These are phyloP conservation scores for Chiua virens DNA, from an alignment of 768 basidiomycete species.

Conservation along the genomic window DNA sequence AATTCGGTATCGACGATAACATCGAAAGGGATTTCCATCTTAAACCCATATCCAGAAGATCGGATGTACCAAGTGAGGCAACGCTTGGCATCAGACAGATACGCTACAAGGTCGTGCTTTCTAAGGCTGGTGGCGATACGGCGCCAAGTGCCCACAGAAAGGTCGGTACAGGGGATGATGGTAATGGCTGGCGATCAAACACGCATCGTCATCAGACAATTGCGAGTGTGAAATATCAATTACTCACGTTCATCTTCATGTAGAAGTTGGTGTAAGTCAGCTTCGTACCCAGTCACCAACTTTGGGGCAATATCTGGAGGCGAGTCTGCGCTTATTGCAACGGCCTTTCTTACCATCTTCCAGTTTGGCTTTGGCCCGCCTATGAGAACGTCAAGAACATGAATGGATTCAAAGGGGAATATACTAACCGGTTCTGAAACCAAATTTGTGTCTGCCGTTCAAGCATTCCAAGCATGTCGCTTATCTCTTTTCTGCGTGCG, in stretches of 20 bases:
- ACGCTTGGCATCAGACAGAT: constrained; percentile 65
- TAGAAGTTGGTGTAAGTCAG: constrained; percentile 61
- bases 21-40: constrained; percentile 80
- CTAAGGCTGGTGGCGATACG: constrained; percentile 57
- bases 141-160: constrained; percentile 78
- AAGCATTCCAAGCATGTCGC: constrained; percentile 73
- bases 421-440: constrained; percentile 74
- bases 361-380: constrained; percentile 81
- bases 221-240: not conserved
- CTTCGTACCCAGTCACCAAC: constrained; percentile 51
- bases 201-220: not conserved
- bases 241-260: constrained; percentile 76
- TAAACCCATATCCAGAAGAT: constrained; percentile 71
- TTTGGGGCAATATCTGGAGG: constrained; percentile 53
- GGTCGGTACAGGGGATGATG: constrained; percentile 72
- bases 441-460: constrained; percentile 89
- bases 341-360: constrained; percentile 56
- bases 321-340: constrained; percentile 34
- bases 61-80: constrained; percentile 80
- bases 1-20: constrained; percentile 60
- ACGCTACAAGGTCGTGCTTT: constrained; percentile 72
- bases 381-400: constrained; percentile 26
- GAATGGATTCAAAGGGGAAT: not conserved
- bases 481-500: constrained; percentile 68
- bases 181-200: constrained; percentile 53